Conservation (phyloP, 768 basidiomycete species). For the Termitomyces sp. region DNA sequence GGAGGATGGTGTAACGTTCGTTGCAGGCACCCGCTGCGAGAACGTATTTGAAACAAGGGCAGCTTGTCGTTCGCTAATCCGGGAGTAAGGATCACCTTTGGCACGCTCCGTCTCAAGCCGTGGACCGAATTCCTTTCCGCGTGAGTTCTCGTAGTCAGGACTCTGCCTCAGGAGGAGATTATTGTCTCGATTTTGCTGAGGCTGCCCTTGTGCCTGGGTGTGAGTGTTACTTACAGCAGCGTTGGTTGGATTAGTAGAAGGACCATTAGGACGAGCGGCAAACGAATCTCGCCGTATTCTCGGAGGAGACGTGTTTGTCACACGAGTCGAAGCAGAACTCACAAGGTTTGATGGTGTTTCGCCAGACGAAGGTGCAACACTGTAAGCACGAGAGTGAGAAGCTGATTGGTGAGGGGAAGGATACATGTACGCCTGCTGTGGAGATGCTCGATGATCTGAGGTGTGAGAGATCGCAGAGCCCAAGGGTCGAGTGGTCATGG, state of each 20-base stretch:
- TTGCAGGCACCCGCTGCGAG: not conserved
- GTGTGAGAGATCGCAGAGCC: not conserved
- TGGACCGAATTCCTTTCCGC: not conserved
- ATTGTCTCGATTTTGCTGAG: not conserved
- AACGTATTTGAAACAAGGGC: not conserved
- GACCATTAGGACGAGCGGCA: not conserved
- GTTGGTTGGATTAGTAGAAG: not conserved
- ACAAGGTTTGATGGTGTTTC: not conserved
- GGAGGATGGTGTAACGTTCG: not conserved
- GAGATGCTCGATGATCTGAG: not conserved
- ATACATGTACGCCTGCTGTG: constrained; percentile 1
- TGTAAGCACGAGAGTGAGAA: not conserved
- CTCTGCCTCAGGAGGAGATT: not conserved
- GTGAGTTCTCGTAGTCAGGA: not conserved
- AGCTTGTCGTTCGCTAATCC: not conserved
- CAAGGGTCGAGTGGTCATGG: not conserved
- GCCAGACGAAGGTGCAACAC: not conserved
- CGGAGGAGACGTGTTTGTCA: not conserved
- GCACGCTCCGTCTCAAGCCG: not conserved
- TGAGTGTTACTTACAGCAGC: not conserved
- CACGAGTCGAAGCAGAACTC: not conserved
- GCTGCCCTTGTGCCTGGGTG: not conserved
- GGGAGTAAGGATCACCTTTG: not conserved
- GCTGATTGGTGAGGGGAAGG: not conserved
- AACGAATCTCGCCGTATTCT: constrained; percentile 5